phyloP scores from a whole-genome alignment of 2,329 filamentous ascomycete species.

The Apiospora saccharicola region DNA sequence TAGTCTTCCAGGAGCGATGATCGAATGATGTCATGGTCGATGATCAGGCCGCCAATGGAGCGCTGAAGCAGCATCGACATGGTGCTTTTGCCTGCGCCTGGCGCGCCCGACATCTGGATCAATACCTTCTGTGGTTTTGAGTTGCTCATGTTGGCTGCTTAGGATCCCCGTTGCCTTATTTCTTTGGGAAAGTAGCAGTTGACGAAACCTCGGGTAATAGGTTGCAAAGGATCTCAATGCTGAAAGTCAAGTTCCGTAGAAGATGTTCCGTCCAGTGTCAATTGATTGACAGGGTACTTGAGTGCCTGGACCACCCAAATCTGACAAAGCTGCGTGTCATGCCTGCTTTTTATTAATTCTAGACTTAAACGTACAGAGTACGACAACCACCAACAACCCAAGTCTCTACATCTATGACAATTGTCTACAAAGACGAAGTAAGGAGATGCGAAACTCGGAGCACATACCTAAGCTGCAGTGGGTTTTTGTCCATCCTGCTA shows the following conservation, averaged over 20 bases:
- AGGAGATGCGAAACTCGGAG: background rate
- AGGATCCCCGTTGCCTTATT: no score
- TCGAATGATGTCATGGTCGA: slow-evolving; percentile 47
- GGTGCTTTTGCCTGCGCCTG: slow-evolving; percentile 49
- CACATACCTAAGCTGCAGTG: no score
- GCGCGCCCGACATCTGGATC: slow-evolving; percentile 48
- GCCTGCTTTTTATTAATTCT: background rate
- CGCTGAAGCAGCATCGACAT: slow-evolving; percentile 39
- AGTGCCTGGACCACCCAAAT: background rate
- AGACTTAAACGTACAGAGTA: background rate
- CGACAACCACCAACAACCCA: background rate
- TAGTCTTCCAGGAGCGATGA: slow-evolving; percentile 41
- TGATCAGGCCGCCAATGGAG: slow-evolving; percentile 40
- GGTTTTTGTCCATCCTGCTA: background rate
- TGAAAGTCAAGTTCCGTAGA: background rate
- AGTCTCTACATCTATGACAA: background rate
- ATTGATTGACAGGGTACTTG: background rate
- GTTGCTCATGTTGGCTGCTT: background rate
- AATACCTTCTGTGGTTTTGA: slow-evolving; percentile 29
- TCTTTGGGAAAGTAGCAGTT: background rate
- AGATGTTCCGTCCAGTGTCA: background rate
- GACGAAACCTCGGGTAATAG: background rate
- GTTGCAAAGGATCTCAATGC: background rate
- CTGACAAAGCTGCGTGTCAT: background rate
- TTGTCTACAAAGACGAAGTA: background rate